A percentile compares a stretch with the other conserved stretches of the same genome.
phyloP scores from a whole-genome alignment of 306 rosid species.

The Neltuma alba region DNA sequence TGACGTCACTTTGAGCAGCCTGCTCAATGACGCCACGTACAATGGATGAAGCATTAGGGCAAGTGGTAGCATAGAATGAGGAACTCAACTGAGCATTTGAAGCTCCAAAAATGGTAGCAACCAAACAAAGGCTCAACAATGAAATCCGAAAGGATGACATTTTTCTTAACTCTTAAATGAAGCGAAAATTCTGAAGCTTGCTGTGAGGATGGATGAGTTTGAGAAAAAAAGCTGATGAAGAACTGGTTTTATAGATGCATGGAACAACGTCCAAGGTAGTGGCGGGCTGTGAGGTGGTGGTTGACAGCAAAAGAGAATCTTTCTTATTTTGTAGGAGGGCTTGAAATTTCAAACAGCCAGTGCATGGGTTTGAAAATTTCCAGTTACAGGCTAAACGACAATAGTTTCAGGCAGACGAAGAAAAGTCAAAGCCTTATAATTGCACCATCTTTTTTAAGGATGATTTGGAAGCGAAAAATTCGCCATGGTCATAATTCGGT shows the following conservation, averaged over 20 bases:
- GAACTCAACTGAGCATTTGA: slow-evolving; percentile 12
- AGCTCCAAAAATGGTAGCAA: background rate
- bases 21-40: slow-evolving; percentile 13
- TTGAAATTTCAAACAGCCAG: background rate
- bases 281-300: background rate
- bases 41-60: slow-evolving; percentile 15
- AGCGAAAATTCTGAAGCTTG: background rate
- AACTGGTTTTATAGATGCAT: background rate
- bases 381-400: background rate
- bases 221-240: background rate
- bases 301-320: background rate
- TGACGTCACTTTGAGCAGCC: slow-evolving; percentile 19
- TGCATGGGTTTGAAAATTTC: slow-evolving; percentile 4
- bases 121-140: background rate
- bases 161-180: background rate
- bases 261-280: background rate
- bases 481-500: background rate
- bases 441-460: background rate
- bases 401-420: background rate
- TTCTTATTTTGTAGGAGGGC: background rate
- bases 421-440: background rate
- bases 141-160: background rate
- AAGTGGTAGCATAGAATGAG: slow-evolving; percentile 15
- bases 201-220: background rate
- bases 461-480: background rate